Conservation (phyloP, 169 alveolate genomes). For the Cystoisospora suis region DNA sequence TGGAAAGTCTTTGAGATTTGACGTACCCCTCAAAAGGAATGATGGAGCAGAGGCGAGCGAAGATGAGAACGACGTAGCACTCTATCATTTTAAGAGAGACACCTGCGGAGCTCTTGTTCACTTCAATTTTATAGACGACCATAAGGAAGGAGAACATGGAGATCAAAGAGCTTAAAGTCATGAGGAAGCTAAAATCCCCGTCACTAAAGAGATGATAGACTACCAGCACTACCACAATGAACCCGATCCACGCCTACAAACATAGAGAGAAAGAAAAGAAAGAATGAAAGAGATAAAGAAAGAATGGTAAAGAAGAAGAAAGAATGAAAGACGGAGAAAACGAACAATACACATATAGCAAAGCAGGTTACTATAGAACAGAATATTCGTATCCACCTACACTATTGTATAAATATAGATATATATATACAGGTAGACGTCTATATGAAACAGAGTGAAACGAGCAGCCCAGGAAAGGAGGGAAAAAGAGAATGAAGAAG, state of each 20-base stretch:
- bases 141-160: constrained; percentile 88
- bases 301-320: background rate
- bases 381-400: too few relatives aligned
- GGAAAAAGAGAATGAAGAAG: too few relatives aligned
- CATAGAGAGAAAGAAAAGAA: background rate
- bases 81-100: constrained; percentile 89
- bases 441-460: too few relatives aligned
- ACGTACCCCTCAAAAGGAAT: constrained; percentile 91
- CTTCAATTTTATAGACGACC: constrained; percentile 84
- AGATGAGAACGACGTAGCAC: constrained; percentile 84
- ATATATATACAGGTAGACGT: background rate
- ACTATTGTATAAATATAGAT: background rate
- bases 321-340: too few relatives aligned
- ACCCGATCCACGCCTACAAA: constrained; percentile 68
- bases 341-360: too few relatives aligned
- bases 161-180: constrained; percentile 89
- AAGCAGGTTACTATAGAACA: too few relatives aligned
- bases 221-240: constrained; percentile 77
- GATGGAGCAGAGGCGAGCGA: constrained; percentile 87
- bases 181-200: constrained; percentile 92
- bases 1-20: background rate
- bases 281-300: background rate
- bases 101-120: constrained; percentile 84
- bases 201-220: constrained; percentile 85
- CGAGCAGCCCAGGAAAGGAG: too few relatives aligned